Evolutionary conservation across 176 grass and related monocot species (phyloP).

Genomic region (Themeda triandra): DNA sequence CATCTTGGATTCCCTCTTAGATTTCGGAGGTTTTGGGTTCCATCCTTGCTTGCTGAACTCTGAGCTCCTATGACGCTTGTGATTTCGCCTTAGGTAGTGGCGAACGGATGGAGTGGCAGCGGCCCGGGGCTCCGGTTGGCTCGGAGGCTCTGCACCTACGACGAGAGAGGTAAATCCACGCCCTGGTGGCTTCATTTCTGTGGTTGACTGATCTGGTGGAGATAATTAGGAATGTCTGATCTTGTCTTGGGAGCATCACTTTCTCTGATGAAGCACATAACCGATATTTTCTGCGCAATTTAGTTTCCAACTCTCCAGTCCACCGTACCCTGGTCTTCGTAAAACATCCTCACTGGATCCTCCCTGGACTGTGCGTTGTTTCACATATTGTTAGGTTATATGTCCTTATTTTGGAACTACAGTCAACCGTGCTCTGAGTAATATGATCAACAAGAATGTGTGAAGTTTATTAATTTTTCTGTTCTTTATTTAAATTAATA

Average conservation of each 20-base stretch:
- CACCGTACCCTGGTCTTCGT: not conserved
- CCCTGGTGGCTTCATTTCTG: conserved; percentile 1
- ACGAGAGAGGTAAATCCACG: conserved; percentile 43
- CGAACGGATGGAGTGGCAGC: conserved; percentile 13
- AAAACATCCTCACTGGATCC: conserved; percentile 6
- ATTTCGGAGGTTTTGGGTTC: not conserved
- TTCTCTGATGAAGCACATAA: not conserved
- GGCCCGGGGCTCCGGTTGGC: conserved; percentile 11
- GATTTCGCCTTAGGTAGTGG: conserved; percentile 24
- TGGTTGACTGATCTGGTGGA: not conserved
- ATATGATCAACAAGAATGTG: not conserved
- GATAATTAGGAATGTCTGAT: not conserved
- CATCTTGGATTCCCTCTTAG: not conserved
- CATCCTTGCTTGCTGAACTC: conserved; percentile 8
- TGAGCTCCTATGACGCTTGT: conserved; percentile 18
- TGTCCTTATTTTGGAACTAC: not conserved
- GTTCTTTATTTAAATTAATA: not conserved
- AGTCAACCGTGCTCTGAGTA: not conserved
- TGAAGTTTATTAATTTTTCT: not conserved
- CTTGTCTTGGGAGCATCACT: not conserved
- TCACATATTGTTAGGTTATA: not conserved
- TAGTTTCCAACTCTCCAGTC: not conserved
- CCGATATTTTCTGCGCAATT: not conserved
- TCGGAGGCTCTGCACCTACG: conserved; percentile 48
- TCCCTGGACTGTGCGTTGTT: too few species aligned